Base-by-base conservation (phyloP, 306 rosid species). In the Castanea crenata region DNA sequence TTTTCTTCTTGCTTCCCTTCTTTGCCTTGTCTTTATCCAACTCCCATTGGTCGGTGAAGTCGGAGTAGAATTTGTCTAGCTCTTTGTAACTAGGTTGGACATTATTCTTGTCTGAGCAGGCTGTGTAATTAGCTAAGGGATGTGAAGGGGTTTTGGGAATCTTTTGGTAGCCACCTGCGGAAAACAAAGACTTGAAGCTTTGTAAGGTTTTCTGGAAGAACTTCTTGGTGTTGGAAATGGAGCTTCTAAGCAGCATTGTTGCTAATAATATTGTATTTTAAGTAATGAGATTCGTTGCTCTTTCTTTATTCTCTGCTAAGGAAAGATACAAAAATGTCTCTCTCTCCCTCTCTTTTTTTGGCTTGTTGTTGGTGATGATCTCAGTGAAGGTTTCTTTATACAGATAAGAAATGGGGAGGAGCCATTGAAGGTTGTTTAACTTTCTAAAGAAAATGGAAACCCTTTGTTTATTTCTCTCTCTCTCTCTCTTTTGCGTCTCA, bases 141-240 rank as follows among this genome's bases (percentile, higher is more conserved):
- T 41, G 85, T 0, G 85, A 79, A 62, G 89, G 81, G 51, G 94
- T 75, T 88, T 91, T 90, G 4, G 99, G 97, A 55, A 96, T 90
- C 86, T 84, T 85, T 49, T 90, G 62, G 81, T 96, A 96, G 57
- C 93, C 93, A 54, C 61, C 84, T 0, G 73, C 76, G 55, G 97
- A 80, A 83, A 96, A 96, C 69, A 96, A 44, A 44, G 84, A 87
- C 87, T 89, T 96, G 86, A 96, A 79, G 80, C 73, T 90, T 76
- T 88, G 86, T 5, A 96, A 7, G 27, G 97, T 89, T 81, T 83
- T 93, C 35, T 81, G 87, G 76, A 96, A 87, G 88, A 96, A 91
- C 85, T 84, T 90, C 87, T 85, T 93, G 80, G 99, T 90, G 81
- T 56, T 84, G 75, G 91, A 82, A 85, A 94, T 84, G 75, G 99